Evolutionary conservation across 2,329 filamentous ascomycete species (phyloP), one percentile per base, ranked within the genome.

Genomic region (Ceratocystis diversiconidia): DNA sequence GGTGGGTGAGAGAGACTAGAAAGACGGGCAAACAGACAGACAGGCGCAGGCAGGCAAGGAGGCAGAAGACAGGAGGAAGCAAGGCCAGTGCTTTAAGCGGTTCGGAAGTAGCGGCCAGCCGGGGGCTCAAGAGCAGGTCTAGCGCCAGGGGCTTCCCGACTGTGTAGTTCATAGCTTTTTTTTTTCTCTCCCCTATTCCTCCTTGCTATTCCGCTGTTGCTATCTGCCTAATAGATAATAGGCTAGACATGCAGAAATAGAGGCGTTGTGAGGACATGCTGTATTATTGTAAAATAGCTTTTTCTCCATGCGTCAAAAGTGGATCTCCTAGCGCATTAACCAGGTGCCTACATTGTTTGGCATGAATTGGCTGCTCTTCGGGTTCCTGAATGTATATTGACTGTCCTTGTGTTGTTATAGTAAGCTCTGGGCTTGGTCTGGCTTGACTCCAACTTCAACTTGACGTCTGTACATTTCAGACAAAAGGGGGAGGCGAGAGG

Each of bases 111-210:
- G 36, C 10, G 41, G 25, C 17, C 8, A 57, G 52, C 10, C 52
- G 52, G 52, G 50, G 52, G 52, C 52, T 44, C 60, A 30, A 44
- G 60, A 61, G 36, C 19, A 15, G 60, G 43, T 12, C 60, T 61
- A 46, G 60, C 44, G n/a, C 60, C 36, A 61, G 60, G 60, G 60
- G 60, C 60, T 61, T 61, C 43, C 60, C 60, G 52, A 57, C 17
- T 5, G 52, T 30, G 52, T 30, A 57, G 28, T 30, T 22, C 52
- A 57, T 32, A 57, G 52, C 52, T 57, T 57, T 30, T 15, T n/a
- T 22, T 19, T 12, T 12, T 36, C 36, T 36, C 32, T 41, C 36
- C 10, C 36, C 36, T 41, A 41, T 41, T 41, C 3, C 36, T 41
- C 10, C 10, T 12, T 41, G 10, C 10, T 12, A 12, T 41, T 41